Evolutionary conservation across 139 green algal genomes (phyloP).

Genomic region (Choricystis sp.): DNA sequence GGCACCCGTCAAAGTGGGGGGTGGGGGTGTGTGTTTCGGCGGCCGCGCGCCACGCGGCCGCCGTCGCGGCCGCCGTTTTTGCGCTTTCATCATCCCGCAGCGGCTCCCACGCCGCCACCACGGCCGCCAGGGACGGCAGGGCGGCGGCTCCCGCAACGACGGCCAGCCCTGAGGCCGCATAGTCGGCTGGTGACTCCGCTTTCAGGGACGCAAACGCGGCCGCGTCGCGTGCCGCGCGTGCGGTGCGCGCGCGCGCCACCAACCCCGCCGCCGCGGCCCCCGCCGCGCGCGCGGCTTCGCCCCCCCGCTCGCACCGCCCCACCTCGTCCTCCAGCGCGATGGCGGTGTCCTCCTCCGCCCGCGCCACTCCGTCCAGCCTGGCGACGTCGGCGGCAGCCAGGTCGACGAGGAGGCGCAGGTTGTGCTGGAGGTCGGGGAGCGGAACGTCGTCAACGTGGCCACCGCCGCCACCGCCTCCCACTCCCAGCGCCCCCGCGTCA

Average conservation of each 20-base stretch:
- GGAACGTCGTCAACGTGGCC: conserved; percentile 27
- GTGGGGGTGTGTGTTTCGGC: no score
- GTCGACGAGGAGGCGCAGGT: conserved; percentile 84
- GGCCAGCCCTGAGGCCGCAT: background rate
- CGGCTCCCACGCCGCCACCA: conserved; percentile 39
- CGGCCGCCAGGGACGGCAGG: conserved; percentile 19
- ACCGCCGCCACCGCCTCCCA: conserved; percentile 9
- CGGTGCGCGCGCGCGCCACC: background rate
- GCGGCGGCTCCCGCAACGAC: conserved; percentile 2
- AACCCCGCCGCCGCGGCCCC: conserved; percentile 2
- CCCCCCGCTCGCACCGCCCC: background rate
- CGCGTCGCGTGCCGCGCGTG: conserved; percentile 3
- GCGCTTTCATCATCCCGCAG: no score
- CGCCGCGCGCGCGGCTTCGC: background rate
- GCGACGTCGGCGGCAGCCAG: conserved; percentile 75
- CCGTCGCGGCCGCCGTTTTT: no score
- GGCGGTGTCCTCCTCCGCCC: conserved; percentile 6
- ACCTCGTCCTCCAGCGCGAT: background rate
- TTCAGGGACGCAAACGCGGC: background rate
- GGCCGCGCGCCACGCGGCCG: no score
- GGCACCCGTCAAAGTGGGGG: conserved; percentile 21
- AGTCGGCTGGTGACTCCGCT: background rate
- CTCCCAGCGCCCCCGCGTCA: conserved; percentile 16
- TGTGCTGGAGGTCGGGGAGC: conserved; percentile 96
- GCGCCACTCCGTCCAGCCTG: conserved; percentile 31